phyloP scores from a whole-genome alignment of 164 flowering plant species.

The Vitis amurensis region DNA sequence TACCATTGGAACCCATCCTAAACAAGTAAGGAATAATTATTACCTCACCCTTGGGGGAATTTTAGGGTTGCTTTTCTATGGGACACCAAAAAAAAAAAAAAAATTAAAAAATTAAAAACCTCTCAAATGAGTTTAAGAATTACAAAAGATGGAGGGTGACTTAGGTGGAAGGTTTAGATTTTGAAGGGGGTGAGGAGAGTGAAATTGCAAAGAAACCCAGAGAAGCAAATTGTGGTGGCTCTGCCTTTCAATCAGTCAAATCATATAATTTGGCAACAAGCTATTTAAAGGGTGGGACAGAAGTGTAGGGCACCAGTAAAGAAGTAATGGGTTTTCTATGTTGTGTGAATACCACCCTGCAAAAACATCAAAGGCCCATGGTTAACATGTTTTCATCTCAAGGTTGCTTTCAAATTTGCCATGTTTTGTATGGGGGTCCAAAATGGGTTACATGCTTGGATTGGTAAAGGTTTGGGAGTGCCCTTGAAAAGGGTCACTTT shows the following conservation, averaged over 20 bases:
- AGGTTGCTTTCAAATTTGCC: conserved; percentile 24
- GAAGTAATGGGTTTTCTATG: background rate
- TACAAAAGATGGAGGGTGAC: too few species aligned
- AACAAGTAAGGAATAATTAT: conserved; percentile 13
- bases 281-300: conserved; percentile 7
- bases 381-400: background rate
- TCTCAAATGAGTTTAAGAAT: too few species aligned
- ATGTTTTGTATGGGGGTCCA: background rate
- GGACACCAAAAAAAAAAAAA: too few species aligned
- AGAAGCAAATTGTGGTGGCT: too few species aligned
- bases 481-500: background rate
- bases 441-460: background rate
- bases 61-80: conserved; percentile 2
- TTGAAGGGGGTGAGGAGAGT: too few species aligned
- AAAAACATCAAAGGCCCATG: background rate
- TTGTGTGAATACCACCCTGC: background rate
- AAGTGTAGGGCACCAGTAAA: too few species aligned
- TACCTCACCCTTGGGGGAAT: background rate
- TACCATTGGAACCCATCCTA: too few species aligned
- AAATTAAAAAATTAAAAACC: too few species aligned
- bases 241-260: conserved; percentile 19
- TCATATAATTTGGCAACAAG: conserved; percentile 6
- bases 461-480: too few species aligned
- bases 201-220: too few species aligned
- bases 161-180: too few species aligned